A percentile compares a stretch with the other conserved stretches of the same genome.
Conservation (phyloP, 352 stramenopile genomes). For the Globisporangium canariense region DNA sequence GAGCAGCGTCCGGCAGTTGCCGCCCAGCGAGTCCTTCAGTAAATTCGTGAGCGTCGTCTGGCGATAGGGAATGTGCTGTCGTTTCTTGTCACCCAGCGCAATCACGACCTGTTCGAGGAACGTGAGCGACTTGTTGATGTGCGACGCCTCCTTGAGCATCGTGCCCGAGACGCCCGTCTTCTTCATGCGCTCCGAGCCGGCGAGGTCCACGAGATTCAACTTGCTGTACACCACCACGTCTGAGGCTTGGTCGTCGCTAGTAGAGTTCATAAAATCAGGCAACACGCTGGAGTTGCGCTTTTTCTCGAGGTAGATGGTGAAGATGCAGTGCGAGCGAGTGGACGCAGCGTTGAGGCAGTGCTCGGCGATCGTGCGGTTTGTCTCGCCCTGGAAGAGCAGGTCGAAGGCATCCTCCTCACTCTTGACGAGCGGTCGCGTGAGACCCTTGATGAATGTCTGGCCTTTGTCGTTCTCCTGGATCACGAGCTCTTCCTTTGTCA, state of each 20-base stretch:
- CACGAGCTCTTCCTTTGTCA: constrained; percentile 31
- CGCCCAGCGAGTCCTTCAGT: constrained; percentile 85
- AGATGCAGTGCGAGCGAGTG: constrained; percentile 78
- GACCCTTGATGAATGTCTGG: constrained; percentile 64
- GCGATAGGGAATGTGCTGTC: constrained; percentile 90
- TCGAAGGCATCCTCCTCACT: constrained; percentile 74
- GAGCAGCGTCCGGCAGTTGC: constrained; percentile 78
- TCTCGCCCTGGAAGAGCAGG: constrained; percentile 76
- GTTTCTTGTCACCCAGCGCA: constrained; percentile 85
- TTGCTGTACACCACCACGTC: constrained; percentile 70
- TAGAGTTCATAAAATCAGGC: constrained; percentile 8
- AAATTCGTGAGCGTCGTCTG: constrained; percentile 93
- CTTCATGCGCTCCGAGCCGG: constrained; percentile 92
- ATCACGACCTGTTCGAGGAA: constrained; percentile 87
- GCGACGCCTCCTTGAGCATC: constrained; percentile 45
- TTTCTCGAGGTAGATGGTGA: constrained; percentile 74
- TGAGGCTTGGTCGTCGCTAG: constrained; percentile 12
- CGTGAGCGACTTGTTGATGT: constrained; percentile 72
- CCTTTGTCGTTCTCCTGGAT: constrained; percentile 62
- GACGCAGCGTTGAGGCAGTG: constrained; percentile 77
- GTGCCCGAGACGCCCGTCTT: constrained; percentile 56
- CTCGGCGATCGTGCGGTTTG: constrained; percentile 73
- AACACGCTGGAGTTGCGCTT: constrained; percentile 23
- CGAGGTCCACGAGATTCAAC: constrained; percentile 92
- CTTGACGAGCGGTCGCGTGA: constrained; percentile 50